A percentile compares a stretch with the other conserved stretches of the same genome.
Conservation (phyloP, 2,329 filamentous ascomycete species). For the Aspergillus texensis region DNA sequence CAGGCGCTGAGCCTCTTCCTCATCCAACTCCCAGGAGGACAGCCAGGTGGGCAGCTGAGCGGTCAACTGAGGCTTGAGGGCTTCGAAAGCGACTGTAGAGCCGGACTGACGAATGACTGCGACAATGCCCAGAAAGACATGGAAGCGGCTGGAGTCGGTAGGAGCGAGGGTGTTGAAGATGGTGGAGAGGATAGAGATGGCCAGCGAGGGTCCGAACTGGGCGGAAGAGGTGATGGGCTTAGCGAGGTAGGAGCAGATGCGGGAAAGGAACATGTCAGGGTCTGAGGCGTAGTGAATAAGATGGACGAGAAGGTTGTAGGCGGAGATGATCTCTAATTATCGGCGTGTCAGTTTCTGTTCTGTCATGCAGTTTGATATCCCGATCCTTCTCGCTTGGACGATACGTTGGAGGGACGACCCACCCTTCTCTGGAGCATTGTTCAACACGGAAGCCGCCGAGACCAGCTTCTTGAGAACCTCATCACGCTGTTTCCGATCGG, state of each 20-base stretch:
- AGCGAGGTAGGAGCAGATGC: constrained; percentile 85
- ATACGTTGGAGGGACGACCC: constrained; percentile 15
- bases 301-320: constrained; percentile 96
- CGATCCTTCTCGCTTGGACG: constrained; percentile 3
- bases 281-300: constrained; percentile 85
- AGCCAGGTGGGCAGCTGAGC: constrained; percentile 79
- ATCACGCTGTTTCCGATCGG: constrained; percentile 66
- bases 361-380: constrained; percentile 13
- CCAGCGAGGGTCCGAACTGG: constrained; percentile 79
- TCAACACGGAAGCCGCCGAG: constrained; percentile 74
- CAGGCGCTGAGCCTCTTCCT: constrained; percentile 81
- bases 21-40: constrained; percentile 76
- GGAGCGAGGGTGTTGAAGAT: constrained; percentile 91
- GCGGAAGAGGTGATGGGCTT: constrained; percentile 86
- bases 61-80: constrained; percentile 79
- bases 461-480: constrained; percentile 90
- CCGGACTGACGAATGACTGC: constrained; percentile 74
- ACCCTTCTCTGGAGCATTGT: constrained; percentile 86
- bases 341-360: constrained; percentile 14
- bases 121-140: constrained; percentile 87
- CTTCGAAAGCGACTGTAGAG: constrained; percentile 77
- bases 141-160: constrained; percentile 77
- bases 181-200: constrained; percentile 87
- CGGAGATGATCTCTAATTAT: constrained; percentile 78
- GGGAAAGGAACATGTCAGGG: constrained; percentile 80